Percentiles rank a stretch among this genome's conserved stretches.
Conservation (phyloP, 805 yeast genomes). For the Myxozyma neglecta region DNA sequence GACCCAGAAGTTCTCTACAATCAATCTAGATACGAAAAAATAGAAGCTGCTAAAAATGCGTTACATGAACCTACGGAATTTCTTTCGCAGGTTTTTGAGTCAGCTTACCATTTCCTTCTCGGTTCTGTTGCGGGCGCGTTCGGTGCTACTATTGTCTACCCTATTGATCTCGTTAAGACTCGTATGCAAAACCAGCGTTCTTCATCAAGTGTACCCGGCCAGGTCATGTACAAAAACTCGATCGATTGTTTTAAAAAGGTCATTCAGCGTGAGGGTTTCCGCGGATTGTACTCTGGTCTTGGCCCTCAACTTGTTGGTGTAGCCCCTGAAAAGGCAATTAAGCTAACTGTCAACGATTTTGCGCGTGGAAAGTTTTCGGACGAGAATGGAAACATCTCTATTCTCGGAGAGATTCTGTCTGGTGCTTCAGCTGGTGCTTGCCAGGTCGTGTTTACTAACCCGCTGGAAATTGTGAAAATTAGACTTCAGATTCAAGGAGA, state of each 20-base stretch:
- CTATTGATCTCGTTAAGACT: conserved; percentile 93
- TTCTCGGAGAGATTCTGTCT: conserved; percentile 71
- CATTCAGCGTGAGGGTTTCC: conserved; percentile 69
- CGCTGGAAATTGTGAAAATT: conserved; percentile 92
- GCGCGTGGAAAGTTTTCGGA: conserved; percentile 73
- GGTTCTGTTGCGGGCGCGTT: conserved; percentile 97
- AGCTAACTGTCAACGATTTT: conserved; percentile 88
- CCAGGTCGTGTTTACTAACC: conserved; percentile 94
- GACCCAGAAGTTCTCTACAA: conserved; percentile 36
- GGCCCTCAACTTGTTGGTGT: conserved; percentile 95
- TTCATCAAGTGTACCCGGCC: conserved; percentile 46
- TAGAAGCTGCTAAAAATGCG: conserved; percentile 45
- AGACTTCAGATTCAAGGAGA: conserved; percentile 93
- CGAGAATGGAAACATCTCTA: conserved; percentile 50
- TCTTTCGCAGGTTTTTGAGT: conserved; percentile 69
- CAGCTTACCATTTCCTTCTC: conserved; percentile 79
- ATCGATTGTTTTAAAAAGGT: conserved; percentile 83
- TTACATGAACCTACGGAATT: conserved; percentile 43
- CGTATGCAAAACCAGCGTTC: conserved; percentile 95
- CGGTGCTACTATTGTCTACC: conserved; percentile 97
- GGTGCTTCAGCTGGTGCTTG: conserved; percentile 97
- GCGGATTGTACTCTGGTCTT: conserved; percentile 87
- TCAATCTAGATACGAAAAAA: conserved; percentile 38
- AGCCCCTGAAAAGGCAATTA: conserved; percentile 97
- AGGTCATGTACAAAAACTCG: conserved; percentile 67